Evolutionary conservation across 1,284 basidiomycete species (phyloP), one percentile per base, ranked within the genome.

Genomic region (Trametes sp.): DNA sequence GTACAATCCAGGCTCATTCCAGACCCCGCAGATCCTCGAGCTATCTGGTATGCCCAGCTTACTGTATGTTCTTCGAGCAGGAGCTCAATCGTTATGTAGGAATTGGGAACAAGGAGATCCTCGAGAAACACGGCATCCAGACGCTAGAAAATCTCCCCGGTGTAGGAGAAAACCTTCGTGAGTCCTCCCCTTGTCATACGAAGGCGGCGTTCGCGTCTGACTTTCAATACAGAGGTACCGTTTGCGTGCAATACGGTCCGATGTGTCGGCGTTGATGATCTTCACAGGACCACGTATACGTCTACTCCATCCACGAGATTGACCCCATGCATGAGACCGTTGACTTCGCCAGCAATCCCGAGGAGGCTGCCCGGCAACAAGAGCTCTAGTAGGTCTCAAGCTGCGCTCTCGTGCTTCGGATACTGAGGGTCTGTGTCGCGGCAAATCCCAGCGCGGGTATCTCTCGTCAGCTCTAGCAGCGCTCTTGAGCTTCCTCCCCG

Each of bases 21-120:
- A 71, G 28, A 65, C 71, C 2, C 78, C 80, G 8, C 75, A 76
- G 45, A 63, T 81, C 10, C 74, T 81, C 16, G 78, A 81, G 69
- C 74, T 81, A 9, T 80, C 78, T 11, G 80, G 80, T 57, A 76
- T 77, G 58, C 13, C 31, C 23, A 4, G 31, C 31, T 33, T 19
- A 14, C n/a, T n/a, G 6, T 24, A 16, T 26, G 6, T 19, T 10
- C 26, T 46, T 19, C 44, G 2, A 31, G 13, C 42, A 64, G 46
- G 62, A 79, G 11, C 69, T 79, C 2, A 76, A 78, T 70, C 79
- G 4, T 78, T 16, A 14, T 76, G 1, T 9, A 49, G 80, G 80
- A 5, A 77, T 81, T 28, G 80, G 79, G 6, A 68, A 73, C 24
- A 59, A 61, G 4, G 66, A 69, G 1, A 65, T 77, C 10, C 69